Conservation (phyloP, 2,329 filamentous ascomycete species). For the Orbilia brochopaga region DNA sequence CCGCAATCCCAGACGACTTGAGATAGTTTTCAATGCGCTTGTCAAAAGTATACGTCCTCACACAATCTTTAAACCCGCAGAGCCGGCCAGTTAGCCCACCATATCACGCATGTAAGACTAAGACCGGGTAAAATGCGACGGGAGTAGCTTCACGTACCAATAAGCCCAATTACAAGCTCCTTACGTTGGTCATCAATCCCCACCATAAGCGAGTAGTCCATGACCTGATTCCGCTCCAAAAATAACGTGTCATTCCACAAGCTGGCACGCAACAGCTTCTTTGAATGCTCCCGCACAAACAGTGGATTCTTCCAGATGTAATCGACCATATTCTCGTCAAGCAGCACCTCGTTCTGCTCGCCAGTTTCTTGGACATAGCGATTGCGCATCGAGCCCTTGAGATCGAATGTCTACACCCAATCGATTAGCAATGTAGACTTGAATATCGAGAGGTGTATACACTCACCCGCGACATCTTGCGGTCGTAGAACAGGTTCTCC, state of each 20-base stretch:
- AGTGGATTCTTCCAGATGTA: constrained; percentile 97
- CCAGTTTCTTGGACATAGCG: constrained; percentile 95
- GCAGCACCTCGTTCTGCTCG: constrained; percentile 91
- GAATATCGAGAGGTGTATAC: background rate
- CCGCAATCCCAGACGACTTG: constrained; percentile 87
- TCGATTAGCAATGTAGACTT: constrained; percentile 8
- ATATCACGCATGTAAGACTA: constrained; percentile 18
- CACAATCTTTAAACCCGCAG: constrained; percentile 70
- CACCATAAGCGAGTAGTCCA: constrained; percentile 99
- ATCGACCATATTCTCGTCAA: constrained; percentile 99
- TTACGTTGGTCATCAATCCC: constrained; percentile 89
- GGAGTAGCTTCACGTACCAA: constrained; percentile 59
- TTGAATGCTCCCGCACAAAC: constrained; percentile 93
- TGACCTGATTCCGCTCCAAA: constrained; percentile 90
- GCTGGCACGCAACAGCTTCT: constrained; percentile 86
- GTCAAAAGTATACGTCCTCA: constrained; percentile 98
- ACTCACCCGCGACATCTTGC: constrained; percentile 72
- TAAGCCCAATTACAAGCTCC: constrained; percentile 95
- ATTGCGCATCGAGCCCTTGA: constrained; percentile 98
- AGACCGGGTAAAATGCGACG: constrained; percentile 8
- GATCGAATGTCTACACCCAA: constrained; percentile 73
- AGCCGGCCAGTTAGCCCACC: constrained; percentile 41
- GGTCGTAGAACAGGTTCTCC: constrained; percentile 98
- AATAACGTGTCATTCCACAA: constrained; percentile 99
- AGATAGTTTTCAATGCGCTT: constrained; percentile 99